phyloP scores from a whole-genome alignment of 352 stramenopile genomes.

The Globisporangium polare region DNA sequence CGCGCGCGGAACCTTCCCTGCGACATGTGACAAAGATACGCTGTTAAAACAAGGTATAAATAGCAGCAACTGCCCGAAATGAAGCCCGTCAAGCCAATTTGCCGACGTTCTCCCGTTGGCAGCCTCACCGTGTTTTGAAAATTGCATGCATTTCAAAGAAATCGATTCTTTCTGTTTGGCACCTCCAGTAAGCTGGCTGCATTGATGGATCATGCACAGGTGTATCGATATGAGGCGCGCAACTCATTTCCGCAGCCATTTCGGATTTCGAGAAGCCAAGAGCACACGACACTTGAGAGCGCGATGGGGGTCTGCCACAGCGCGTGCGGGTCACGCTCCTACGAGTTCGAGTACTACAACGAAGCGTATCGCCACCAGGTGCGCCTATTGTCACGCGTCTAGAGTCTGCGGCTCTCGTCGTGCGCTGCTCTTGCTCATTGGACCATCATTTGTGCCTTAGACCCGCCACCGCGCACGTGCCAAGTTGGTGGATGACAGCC shows the following conservation, averaged over 20 bases:
- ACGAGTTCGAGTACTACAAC: slow-evolving; percentile 68
- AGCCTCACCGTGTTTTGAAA: neutral
- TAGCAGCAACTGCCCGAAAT: neutral
- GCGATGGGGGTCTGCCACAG: slow-evolving; percentile 60
- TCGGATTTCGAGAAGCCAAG: neutral
- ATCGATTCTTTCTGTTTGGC: slow-evolving; percentile 2
- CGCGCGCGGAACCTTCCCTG: neutral
- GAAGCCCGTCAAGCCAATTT: neutral
- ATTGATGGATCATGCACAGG: slow-evolving; percentile 1
- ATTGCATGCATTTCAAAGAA: neutral
- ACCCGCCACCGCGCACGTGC: slow-evolving; percentile 15
- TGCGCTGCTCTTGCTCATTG: neutral
- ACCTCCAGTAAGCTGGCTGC: neutral
- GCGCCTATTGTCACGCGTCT: neutral
- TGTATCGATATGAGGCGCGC: neutral
- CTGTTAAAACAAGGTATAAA: neutral
- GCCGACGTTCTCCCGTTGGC: neutral
- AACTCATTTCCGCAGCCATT: neutral
- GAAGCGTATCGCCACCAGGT: slow-evolving; percentile 41
- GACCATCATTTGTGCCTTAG: slow-evolving; percentile 16
- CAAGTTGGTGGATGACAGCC: slow-evolving; percentile 13
- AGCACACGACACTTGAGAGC: neutral
- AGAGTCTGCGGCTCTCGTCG: neutral
- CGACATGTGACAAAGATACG: slow-evolving; percentile 4
- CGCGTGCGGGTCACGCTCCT: slow-evolving; percentile 38